Evolutionary conservation across 371 early-diverging fungal species (phyloP).

Genomic region (Neoconidiobolus thromboides): DNA sequence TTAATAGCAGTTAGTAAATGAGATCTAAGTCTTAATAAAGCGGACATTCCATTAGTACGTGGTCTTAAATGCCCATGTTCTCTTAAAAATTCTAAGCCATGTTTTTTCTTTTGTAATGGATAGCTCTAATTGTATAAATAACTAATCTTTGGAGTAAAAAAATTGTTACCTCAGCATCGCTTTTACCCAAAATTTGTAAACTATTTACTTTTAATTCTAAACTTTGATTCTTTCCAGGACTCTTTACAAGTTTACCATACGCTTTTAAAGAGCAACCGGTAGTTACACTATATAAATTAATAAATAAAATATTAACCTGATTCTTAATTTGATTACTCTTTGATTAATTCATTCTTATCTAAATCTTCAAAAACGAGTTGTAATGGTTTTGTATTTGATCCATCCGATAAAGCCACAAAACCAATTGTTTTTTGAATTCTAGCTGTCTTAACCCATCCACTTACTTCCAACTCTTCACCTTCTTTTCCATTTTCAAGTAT

Average conservation of each 20-base stretch:
- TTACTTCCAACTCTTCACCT: too few species aligned
- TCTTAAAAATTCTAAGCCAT: slow-evolving; percentile 59
- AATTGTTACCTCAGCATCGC: slow-evolving; percentile 33
- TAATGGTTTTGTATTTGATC: too few species aligned
- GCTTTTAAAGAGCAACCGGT: slow-evolving; percentile 56
- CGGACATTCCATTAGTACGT: slow-evolving; percentile 51
- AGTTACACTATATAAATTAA: slow-evolving; percentile 8
- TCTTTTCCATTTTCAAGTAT: too few species aligned
- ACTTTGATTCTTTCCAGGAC: slow-evolving; percentile 50
- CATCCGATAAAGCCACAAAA: too few species aligned
- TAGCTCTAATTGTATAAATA: slow-evolving; percentile 29
- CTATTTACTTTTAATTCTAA: slow-evolving; percentile 44
- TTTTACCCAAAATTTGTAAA: slow-evolving; percentile 36
- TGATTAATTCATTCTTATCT: slow-evolving; percentile 1
- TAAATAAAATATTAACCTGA: not conserved
- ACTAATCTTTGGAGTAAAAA: not conserved
- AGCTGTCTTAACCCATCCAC: too few species aligned
- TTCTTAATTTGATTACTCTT: not conserved
- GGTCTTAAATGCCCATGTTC: slow-evolving; percentile 60
- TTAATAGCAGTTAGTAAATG: slow-evolving; percentile 43
- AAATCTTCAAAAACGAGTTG: too few species aligned
- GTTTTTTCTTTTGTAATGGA: slow-evolving; percentile 61
- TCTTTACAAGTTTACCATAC: slow-evolving; percentile 34
- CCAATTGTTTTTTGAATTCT: too few species aligned
- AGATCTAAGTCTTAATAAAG: slow-evolving; percentile 48